Percentiles rank a stretch among this genome's conserved stretches.
These are phyloP conservation scores for Dryas integrifolia DNA, from an alignment of 331 rosid species.

Conservation along the genomic window DNA sequence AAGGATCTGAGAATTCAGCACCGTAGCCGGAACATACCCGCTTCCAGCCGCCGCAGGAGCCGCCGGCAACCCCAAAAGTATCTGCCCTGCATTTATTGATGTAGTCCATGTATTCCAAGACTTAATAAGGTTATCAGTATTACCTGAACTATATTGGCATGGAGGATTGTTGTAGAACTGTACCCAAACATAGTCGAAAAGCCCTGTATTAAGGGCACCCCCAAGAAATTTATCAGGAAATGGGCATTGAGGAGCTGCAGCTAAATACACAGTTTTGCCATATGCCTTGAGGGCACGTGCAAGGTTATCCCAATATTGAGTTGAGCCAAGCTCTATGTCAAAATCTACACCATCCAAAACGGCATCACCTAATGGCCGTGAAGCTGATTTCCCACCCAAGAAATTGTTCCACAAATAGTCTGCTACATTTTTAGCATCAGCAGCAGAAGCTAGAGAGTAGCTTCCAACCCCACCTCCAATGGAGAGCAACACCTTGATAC, in stretches of 20 bases:
- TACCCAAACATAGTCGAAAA: conserved; percentile 78
- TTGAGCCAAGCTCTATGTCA: conserved; percentile 51
- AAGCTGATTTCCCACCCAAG: conserved; percentile 48
- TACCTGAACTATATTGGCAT: conserved; percentile 37
- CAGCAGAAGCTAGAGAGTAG: conserved; percentile 50
- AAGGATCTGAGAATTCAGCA: conserved; percentile 46
- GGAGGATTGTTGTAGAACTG: conserved; percentile 60
- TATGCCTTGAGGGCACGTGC: conserved; percentile 44
- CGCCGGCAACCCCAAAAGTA: conserved; percentile 70
- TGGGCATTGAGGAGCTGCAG: conserved; percentile 88
- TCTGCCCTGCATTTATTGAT: conserved; percentile 11
- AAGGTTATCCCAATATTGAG: conserved; percentile 39
- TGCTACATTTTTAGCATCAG: conserved; percentile 53
- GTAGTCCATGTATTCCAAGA: conserved; percentile 60
- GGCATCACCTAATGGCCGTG: conserved; percentile 20
- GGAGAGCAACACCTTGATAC: conserved; percentile 41
- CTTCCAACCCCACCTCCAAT: conserved; percentile 57
- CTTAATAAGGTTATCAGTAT: conserved; percentile 40
- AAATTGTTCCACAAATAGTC: conserved; percentile 55
- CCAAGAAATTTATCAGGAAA: conserved; percentile 58
- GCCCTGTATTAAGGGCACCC: conserved; percentile 50
- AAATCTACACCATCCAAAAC: conserved; percentile 26
- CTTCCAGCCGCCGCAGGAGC: conserved; percentile 57
- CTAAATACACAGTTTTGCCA: conserved; percentile 41
- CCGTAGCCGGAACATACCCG: conserved; percentile 58